Percentiles rank a stretch among this genome's conserved stretches.
phyloP scores from a whole-genome alignment of 78 protist species.

The Polysphondylium violaceum region DNA sequence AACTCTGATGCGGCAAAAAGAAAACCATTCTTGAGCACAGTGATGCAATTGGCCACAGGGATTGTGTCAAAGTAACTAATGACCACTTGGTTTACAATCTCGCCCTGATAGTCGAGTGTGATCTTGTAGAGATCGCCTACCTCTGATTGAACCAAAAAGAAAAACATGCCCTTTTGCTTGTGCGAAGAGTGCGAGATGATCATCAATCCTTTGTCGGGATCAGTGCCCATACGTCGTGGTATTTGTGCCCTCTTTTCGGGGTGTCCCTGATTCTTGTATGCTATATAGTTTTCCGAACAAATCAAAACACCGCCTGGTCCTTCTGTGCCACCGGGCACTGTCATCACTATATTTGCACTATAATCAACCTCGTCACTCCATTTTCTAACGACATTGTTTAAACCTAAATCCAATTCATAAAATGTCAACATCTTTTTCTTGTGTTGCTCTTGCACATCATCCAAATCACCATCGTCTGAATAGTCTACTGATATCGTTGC shows the following conservation, averaged over 20 bases:
- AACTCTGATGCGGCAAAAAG: slow-evolving; percentile 97
- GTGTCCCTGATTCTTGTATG: slow-evolving; percentile 72
- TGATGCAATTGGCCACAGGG: slow-evolving; percentile 86
- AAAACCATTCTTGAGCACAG: slow-evolving; percentile 87
- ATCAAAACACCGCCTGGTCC: slow-evolving; percentile 98
- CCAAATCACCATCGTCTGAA: slow-evolving; percentile 78
- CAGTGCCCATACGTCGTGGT: slow-evolving; percentile 85
- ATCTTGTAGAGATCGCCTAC: slow-evolving; percentile 96
- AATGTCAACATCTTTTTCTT: slow-evolving; percentile 86
- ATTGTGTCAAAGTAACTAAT: slow-evolving; percentile 95
- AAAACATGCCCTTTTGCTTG: slow-evolving; percentile 84
- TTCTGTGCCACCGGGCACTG: slow-evolving; percentile 96
- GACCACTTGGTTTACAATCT: slow-evolving; percentile 67
- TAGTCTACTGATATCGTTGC: slow-evolving; percentile 96
- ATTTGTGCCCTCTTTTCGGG: slow-evolving; percentile 1
- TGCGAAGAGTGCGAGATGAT: slow-evolving; percentile 77
- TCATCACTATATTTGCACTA: slow-evolving; percentile 72
- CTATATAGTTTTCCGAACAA: slow-evolving; percentile 74
- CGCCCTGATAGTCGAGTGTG: slow-evolving; percentile 79
- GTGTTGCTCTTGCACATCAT: slow-evolving; percentile 40
- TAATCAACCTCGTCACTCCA: slow-evolving; percentile 85
- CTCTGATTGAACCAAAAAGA: slow-evolving; percentile 96
- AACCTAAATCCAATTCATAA: slow-evolving; percentile 99
- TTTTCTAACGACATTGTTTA: slow-evolving; percentile 97
- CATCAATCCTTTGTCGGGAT: slow-evolving; percentile 51